Evolutionary conservation across 345 rosid species (phyloP).

Genomic region (Corymbia maculata): DNA sequence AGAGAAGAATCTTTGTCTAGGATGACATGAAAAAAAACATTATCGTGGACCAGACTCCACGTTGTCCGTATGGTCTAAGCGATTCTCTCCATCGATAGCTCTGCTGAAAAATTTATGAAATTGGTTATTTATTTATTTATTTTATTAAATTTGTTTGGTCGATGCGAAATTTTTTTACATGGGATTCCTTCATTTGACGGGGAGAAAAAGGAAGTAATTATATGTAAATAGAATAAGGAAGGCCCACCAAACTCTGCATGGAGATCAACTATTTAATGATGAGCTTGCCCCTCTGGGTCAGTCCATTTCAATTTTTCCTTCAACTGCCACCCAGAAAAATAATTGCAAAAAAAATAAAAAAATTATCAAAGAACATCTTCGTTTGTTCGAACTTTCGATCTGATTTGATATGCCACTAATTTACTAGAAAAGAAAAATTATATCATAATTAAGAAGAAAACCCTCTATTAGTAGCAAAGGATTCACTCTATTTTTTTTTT

Average conservation of each 20-base stretch:
- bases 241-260: not conserved
- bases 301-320: not conserved
- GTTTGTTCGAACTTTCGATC: not conserved
- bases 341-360: not conserved
- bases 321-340: not conserved
- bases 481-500: not conserved
- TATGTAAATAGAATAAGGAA: not conserved
- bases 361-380: not conserved
- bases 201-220: not conserved
- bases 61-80: not conserved
- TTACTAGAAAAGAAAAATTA: too few relatives aligned
- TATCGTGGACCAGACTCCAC: slow-evolving; percentile 14
- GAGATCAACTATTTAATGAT: not conserved
- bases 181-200: not conserved
- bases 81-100: not conserved
- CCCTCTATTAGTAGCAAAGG: too few relatives aligned
- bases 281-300: not conserved
- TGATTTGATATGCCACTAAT: not conserved
- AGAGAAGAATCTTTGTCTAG: slow-evolving; percentile 36
- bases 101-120: not conserved
- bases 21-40: slow-evolving; percentile 6
- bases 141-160: not conserved
- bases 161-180: not conserved
- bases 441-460: too few relatives aligned
- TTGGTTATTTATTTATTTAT: not conserved